Evolutionary conservation across 768 basidiomycete genomes (phyloP).

Genomic region (Suillus occidentalis): DNA sequence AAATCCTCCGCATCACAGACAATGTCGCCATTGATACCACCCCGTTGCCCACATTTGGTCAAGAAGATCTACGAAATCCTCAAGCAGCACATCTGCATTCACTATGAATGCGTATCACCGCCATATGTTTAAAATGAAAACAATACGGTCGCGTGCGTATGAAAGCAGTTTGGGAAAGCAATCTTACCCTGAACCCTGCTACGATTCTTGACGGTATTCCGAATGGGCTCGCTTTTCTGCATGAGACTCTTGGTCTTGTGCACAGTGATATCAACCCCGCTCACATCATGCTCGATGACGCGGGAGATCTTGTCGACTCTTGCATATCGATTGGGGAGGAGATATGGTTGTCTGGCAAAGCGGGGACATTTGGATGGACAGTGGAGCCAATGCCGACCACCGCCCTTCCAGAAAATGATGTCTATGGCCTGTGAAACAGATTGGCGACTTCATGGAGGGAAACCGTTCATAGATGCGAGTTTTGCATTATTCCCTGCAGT

Average conservation of each 20-base stretch:
- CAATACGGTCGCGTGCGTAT: background rate
- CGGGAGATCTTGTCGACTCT: conserved; percentile 16
- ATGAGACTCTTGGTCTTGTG: conserved; percentile 26
- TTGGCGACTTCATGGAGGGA: background rate
- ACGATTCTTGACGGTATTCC: conserved; percentile 13
- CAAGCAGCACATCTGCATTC: conserved; percentile 14
- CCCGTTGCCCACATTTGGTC: background rate
- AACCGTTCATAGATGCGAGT: background rate
- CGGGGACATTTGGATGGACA: background rate
- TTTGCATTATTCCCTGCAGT: background rate
- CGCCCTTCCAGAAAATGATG: background rate
- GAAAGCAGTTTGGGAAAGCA: background rate
- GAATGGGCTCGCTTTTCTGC: conserved; percentile 23
- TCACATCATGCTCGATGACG: conserved; percentile 27
- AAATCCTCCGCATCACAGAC: too few relatives aligned
- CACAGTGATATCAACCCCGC: conserved; percentile 28
- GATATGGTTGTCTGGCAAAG: background rate
- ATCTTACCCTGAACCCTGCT: background rate
- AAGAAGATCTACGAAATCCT: conserved; percentile 6
- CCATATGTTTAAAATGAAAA: conserved; percentile 15
- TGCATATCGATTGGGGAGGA: conserved; percentile 6
- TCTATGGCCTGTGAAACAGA: background rate
- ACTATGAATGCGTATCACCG: conserved; percentile 21
- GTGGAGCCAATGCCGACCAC: background rate
- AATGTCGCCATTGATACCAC: too few relatives aligned